A percentile compares a stretch with the other conserved stretches of the same genome.
Conservation (phyloP, 2,329 filamentous ascomycete species). For the Paraphaeosphaeria minitans region DNA sequence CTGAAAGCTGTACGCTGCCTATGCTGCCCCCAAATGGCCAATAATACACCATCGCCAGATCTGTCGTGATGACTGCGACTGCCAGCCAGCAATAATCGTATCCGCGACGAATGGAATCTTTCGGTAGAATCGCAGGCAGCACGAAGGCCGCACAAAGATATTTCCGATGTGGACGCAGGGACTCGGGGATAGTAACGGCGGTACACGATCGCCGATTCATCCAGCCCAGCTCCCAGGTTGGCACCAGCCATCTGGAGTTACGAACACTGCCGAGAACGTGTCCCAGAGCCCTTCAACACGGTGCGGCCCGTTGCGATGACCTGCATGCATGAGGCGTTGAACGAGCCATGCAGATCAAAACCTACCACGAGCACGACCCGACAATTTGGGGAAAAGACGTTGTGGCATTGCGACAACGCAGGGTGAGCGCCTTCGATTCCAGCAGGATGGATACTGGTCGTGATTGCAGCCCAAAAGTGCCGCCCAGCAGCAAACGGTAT, state of each 20-base stretch:
- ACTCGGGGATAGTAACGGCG: background rate
- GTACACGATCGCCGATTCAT: constrained; percentile 3
- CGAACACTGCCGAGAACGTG: background rate
- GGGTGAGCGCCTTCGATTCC: background rate
- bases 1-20: background rate
- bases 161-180: background rate
- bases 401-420: background rate
- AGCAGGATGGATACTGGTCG: background rate
- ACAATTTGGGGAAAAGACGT: background rate
- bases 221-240: background rate
- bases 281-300: background rate
- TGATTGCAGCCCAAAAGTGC: background rate
- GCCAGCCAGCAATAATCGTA: background rate
- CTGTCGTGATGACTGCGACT: background rate
- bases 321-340: background rate
- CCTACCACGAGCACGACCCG: background rate
- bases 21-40: background rate
- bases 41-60: background rate
- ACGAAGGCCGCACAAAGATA: background rate
- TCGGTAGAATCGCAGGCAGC: background rate
- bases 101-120: background rate
- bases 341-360: background rate
- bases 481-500: background rate
- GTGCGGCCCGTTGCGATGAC: background rate
- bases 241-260: too few species aligned